Evolutionary conservation across 1,284 basidiomycete species (phyloP), one percentile per base, ranked within the genome.

Genomic region (Irpex sp.): DNA sequence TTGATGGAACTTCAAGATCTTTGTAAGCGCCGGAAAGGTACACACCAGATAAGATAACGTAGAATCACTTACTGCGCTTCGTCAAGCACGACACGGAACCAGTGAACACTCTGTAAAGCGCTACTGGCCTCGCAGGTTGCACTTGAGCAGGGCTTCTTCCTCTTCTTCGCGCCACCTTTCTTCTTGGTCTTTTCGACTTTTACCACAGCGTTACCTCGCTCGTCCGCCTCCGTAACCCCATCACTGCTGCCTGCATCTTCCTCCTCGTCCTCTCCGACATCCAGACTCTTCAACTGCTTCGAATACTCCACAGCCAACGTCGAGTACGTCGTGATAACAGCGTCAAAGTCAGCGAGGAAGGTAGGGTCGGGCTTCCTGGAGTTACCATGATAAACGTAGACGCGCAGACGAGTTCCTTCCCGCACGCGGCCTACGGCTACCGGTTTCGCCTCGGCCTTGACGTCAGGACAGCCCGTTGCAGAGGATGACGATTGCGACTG

Each of bases 71-170:
- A 97, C 95, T 98, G 96, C 38, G 97, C 97, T 78, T 99, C 97
- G 74, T 99, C 97, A 8, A 99, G 85, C 8, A 99, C 96, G 31
- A 99, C 91, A 63, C 97, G 84, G 78, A 98, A 99, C 97, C 97
- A 99, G 72, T 97, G 89, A 40, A 99, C 88, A 69, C 91, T 92
- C 78, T 99, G 97, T 66, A 99, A 76, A n/a, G 97, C 88, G 73
- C 94, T 97, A 1, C 87, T 82, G 49, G 83, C 81, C 73, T 94
- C 94, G 13, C 75, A 76, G 51, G 78, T 78, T 61, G 74, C 79
- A 31, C 37, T 56, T 44, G 56, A 60, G 34, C 66, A 69, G 47
- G 51, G 78, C 55, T 86, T 85, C 74, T 89, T 89, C 78, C 91
- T 89, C 71, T 87, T 81, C 78, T 90, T 89, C 67, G 85, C 76